phyloP scores from a whole-genome alignment of 2,329 filamentous ascomycete genomes.

The Daldinia eschscholtzii region DNA sequence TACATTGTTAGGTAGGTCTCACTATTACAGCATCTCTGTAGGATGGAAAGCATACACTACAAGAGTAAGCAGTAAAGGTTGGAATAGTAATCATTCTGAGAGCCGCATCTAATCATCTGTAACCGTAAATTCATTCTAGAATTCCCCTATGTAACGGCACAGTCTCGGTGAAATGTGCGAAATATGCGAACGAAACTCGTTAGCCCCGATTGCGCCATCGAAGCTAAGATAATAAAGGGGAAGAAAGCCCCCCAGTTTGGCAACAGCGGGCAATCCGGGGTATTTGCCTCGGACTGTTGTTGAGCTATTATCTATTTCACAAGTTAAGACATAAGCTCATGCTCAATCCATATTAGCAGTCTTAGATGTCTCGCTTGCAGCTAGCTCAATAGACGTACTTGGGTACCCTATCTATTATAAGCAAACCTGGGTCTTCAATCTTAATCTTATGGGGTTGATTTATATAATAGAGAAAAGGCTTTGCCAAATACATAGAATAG shows the following conservation, averaged over 20 bases:
- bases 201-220: constrained; percentile 36
- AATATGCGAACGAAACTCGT: constrained; percentile 29
- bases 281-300: constrained; percentile 1
- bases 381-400: not conserved
- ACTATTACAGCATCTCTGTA: not conserved
- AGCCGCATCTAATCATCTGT: constrained; percentile 8
- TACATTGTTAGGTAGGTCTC: not conserved
- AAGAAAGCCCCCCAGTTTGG: not conserved
- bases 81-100: not conserved
- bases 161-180: constrained; percentile 36
- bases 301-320: not conserved
- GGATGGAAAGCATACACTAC: not conserved
- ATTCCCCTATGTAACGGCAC: constrained; percentile 24
- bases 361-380: not conserved
- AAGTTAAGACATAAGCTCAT: not conserved
- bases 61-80: constrained; percentile 4
- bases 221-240: constrained; percentile 22
- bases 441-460: no score
- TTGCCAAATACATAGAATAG: not conserved
- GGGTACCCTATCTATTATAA: no score
- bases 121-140: not conserved
- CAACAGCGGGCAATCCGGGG: constrained; percentile 18
- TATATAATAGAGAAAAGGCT: not conserved
- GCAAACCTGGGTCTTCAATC: no score
- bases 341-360: not conserved